Conservation (phyloP, 164 flowering plant genomes). For the Echeveria elegans region DNA sequence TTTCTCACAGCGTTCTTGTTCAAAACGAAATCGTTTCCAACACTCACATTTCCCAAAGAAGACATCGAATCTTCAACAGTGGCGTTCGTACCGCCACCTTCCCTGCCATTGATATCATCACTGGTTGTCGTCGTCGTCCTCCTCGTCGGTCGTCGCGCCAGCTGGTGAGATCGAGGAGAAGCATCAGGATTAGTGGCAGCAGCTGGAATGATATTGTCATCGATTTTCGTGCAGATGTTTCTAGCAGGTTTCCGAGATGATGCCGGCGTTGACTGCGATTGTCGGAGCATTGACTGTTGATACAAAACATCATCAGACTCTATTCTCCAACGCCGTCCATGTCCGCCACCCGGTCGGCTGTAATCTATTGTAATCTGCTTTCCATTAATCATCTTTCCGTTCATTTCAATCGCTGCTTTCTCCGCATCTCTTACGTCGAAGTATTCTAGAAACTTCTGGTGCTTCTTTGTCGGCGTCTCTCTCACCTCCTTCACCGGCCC, state of each 20-base stretch:
- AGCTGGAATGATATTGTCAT: background rate
- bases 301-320: too few relatives aligned
- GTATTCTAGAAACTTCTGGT: slow-evolving; percentile 73
- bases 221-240: background rate
- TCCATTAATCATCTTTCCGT: slow-evolving; percentile 64
- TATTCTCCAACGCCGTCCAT: slow-evolving; percentile 22
- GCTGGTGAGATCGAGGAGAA: too few relatives aligned
- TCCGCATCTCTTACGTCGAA: slow-evolving; percentile 72
- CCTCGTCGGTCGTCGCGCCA: slow-evolving; percentile 1
- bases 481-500: slow-evolving; percentile 76
- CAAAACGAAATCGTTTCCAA: background rate
- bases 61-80: slow-evolving; percentile 14
- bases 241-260: background rate
- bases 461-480: slow-evolving; percentile 63
- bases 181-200: background rate
- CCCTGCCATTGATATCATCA: slow-evolving; percentile 4
- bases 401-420: slow-evolving; percentile 51
- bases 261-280: background rate
- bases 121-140: slow-evolving; percentile 11
- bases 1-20: background rate
- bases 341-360: slow-evolving; percentile 67
- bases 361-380: slow-evolving; percentile 49
- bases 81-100: slow-evolving; percentile 3
- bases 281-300: background rate
- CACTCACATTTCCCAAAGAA: slow-evolving; percentile 11